phyloP scores from a whole-genome alignment of 2,329 filamentous ascomycete genomes.

The Trichoderma sp. region DNA sequence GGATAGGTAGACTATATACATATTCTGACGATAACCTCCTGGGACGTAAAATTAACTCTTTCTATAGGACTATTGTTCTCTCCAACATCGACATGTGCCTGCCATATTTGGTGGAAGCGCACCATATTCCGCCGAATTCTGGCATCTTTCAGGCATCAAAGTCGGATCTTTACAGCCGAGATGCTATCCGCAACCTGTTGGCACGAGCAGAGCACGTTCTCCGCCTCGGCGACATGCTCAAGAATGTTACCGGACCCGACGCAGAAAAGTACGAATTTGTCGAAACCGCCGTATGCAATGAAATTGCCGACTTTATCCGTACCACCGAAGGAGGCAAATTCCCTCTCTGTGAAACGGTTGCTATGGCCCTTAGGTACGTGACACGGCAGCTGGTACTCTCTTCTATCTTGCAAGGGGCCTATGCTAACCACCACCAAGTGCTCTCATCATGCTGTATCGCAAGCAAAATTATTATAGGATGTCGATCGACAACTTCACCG shows the following conservation, averaged over 20 bases:
- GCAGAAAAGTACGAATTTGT: not conserved
- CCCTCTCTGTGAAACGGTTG: constrained; percentile 4
- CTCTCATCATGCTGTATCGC: constrained; percentile 6
- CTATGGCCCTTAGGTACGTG: constrained; percentile 2
- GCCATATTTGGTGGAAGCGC: not conserved
- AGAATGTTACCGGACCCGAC: not conserved
- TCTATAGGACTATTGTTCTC: not conserved
- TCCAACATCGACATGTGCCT: not conserved
- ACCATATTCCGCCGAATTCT: not conserved
- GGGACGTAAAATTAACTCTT: not conserved
- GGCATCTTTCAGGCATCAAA: not conserved
- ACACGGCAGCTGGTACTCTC: too few species aligned
- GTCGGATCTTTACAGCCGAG: not conserved
- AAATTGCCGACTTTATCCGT: not conserved
- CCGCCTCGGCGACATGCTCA: not conserved
- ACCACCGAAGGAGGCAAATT: not conserved
- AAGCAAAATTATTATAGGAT: not conserved
- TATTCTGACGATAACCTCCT: too few species aligned
- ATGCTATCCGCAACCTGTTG: not conserved
- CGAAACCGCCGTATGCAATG: not conserved
- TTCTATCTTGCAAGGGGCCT: not conserved
- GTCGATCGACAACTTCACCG: not conserved
- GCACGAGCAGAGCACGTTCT: not conserved
- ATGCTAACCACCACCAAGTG: not conserved
- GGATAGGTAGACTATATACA: not conserved